Evolutionary conservation across 2,329 filamentous ascomycete species (phyloP), one percentile per base, ranked within the genome.

Genomic region (Blastomyces gilchristii): DNA sequence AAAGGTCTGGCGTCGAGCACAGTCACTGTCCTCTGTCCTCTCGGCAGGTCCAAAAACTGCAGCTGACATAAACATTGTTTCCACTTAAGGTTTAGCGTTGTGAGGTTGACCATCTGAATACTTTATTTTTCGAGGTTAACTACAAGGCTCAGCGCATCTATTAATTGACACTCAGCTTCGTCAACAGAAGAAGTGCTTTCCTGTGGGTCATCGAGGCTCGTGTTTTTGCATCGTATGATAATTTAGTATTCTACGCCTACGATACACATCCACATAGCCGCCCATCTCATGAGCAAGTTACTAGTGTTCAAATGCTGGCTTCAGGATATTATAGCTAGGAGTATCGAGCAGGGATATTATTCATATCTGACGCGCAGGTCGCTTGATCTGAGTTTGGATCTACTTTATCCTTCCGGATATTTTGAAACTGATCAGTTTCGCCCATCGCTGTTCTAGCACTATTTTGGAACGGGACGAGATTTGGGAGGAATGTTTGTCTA

Each of bases 21-120:
- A 31, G 11, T 31, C 47, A 39, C 56, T 58, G 56, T 39, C 56
- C 14, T 58, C 8, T 58, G 45, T 22, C 8, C 45, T 49, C 45
- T 52, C 39, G n/a, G n/a, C 22, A 58, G 22, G 4, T 11, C 52
- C 5, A 22, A 62, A 11, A 50, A 62, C 22, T 47, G 37, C 60
- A 16, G 50, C 28, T 62, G 52, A 62, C 49, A 62, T 54, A 54
- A 57, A 11, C 52, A 31, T 2, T 31, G 16, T 4, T 43, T 54
- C 60, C 52, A 16, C 0, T 57, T 57, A 25, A 22, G 50, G 60
- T 62, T 62, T 62, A 62, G 60, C 52, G 60, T 43, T 3, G 1
- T 12, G 28, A 31, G 4, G 4, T 4, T 4, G 4, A 31, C 28
- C 28, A 31, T 31, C 28, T 31, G n/a, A 22, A 22, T 22, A 22